Conservation (phyloP, 2,329 filamentous ascomycete genomes). For the Fusarium beomiforme region DNA sequence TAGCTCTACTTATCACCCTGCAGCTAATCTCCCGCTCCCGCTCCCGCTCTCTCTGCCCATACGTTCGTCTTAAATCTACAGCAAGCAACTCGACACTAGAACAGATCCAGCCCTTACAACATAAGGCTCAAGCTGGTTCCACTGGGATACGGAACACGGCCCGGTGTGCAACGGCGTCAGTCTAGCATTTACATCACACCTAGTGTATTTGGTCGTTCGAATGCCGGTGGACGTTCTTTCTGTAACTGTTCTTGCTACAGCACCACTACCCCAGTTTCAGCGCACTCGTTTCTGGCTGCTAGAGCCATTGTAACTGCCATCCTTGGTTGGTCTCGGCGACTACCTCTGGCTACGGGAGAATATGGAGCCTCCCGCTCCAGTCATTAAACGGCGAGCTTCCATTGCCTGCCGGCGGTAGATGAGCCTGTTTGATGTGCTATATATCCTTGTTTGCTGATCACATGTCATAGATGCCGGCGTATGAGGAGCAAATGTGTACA, state of each 20-base stretch:
- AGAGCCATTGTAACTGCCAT: neutral
- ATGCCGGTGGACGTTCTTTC: neutral
- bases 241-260: neutral
- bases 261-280: neutral
- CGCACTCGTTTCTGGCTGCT: neutral
- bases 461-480: constrained; percentile 59
- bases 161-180: neutral
- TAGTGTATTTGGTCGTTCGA: neutral
- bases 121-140: constrained; percentile 10
- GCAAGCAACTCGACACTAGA: constrained; percentile 3
- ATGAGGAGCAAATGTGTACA: constrained; percentile 67
- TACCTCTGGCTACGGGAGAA: neutral
- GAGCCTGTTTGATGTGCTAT: neutral
- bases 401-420: constrained; percentile 64
- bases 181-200: constrained; percentile 6
- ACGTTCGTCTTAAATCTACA: constrained; percentile 5
- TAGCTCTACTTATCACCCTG: neutral
- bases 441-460: neutral
- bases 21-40: constrained; percentile 18
- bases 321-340: neutral
- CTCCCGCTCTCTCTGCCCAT: constrained; percentile 11
- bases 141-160: constrained; percentile 1
- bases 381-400: constrained; percentile 60
- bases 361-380: constrained; percentile 22
- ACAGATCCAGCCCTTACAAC: constrained; percentile 14